Evolutionary conservation across 768 basidiomycete species (phyloP).

Genomic region (Mycena olivaceomarginata): DNA sequence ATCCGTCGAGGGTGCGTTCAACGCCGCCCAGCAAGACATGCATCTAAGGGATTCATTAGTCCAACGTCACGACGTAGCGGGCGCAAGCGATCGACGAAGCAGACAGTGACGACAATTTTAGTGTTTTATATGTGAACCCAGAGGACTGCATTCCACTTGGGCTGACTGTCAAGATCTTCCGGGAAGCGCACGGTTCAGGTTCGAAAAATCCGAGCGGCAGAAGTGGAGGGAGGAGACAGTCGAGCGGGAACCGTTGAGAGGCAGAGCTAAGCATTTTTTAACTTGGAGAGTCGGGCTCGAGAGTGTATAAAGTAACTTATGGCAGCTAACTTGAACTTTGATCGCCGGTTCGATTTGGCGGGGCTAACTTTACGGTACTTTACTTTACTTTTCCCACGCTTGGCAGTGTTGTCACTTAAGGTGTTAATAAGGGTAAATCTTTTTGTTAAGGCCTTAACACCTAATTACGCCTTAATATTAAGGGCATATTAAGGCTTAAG

Average conservation of each 20-base stretch:
- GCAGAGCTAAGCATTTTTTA: neutral
- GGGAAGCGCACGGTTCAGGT: neutral
- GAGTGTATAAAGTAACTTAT: no score
- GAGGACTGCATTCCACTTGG: slow-evolving; percentile 52
- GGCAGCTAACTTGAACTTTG: no score
- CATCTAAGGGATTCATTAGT: slow-evolving; percentile 4
- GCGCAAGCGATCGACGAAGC: slow-evolving; percentile 69
- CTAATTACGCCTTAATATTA: no score
- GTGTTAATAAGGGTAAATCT: no score
- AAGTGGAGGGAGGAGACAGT: neutral
- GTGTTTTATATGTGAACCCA: slow-evolving; percentile 66
- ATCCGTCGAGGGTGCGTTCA: slow-evolving; percentile 20
- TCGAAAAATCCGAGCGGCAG: slow-evolving; percentile 18
- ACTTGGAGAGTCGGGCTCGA: neutral
- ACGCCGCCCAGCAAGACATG: slow-evolving; percentile 18
- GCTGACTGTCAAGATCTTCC: neutral
- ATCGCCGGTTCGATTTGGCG: no score
- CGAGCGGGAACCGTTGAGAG: neutral
- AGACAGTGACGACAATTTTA: slow-evolving; percentile 61
- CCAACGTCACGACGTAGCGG: slow-evolving; percentile 60
- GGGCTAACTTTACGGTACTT: no score
- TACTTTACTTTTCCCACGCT: no score
- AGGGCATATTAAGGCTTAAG: no score
- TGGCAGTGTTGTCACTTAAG: no score
- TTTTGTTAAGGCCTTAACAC: no score